These are phyloP conservation scores for Podaxis rugospora DNA, from an alignment of 768 basidiomycete genomes.

Conservation along the genomic window DNA sequence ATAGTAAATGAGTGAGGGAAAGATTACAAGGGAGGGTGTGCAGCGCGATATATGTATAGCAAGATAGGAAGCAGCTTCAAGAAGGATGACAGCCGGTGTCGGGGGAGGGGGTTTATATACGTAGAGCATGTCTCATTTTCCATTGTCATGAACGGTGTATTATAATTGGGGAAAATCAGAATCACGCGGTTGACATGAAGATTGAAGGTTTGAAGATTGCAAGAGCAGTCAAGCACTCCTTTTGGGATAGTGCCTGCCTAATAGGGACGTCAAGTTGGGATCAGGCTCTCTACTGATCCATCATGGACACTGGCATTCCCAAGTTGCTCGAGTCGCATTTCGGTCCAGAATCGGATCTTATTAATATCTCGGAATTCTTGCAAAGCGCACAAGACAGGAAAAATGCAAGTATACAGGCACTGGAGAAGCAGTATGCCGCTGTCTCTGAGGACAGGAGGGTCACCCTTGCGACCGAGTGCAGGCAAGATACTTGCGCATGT, in stretches of 20 bases:
- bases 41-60: not conserved
- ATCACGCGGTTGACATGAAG: not conserved
- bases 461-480: constrained; percentile 37
- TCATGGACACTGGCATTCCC: constrained; percentile 24
- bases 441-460: constrained; percentile 22
- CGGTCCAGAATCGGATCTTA: constrained; percentile 57
- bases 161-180: not conserved
- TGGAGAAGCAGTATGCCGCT: constrained; percentile 1
- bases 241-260: not conserved
- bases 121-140: not conserved
- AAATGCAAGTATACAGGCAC: not conserved
- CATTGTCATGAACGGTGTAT: not conserved
- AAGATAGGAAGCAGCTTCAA: not conserved
- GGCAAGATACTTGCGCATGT: constrained; percentile 23
- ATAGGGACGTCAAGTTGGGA: not conserved
- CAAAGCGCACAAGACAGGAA: constrained; percentile 22
- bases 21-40: not conserved
- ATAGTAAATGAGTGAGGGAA: not conserved
- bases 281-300: not conserved
- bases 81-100: not conserved
- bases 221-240: not conserved
- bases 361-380: constrained; percentile 44
- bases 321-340: constrained; percentile 47
- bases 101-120: not conserved
- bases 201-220: not conserved